Base-by-base conservation (phyloP, 768 basidiomycete species). In the Cystobasidium onofrii region DNA sequence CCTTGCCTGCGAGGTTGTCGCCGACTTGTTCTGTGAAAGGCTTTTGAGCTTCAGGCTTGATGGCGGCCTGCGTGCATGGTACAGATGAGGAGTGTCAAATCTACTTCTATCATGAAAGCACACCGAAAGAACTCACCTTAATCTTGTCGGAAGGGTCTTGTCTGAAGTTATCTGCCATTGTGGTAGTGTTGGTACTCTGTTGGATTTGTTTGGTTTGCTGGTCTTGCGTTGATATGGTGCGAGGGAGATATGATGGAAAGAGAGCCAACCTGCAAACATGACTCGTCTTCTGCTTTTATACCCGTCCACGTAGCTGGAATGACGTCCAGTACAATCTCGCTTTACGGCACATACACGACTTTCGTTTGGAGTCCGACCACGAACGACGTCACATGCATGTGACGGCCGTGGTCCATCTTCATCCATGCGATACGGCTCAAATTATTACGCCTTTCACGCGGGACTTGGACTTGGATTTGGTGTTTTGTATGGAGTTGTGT, bases 101-200 rank as follows among this genome's bases (percentile, higher is more conserved):
- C 44, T 18, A 29, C 25, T 17, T 12, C 3, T 52, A 44, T 12
- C 41, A 33, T 23, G 65, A 9, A n/a, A n/a, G 44, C 12, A 67
- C 13, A 50, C 6, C 15, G 9, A 12, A 7, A 27, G 25, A n/a
- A 41, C 69, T 57, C 27, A 71, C 69, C 50, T 60, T 25, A 33
- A 71, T 39, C 55, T 71, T 71, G 18, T 71, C 69, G n/a, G 33
- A 33, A 10, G 52, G 10, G 54, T 23, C n/a, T 29, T 71, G 69
- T 71, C 69, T 71, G 69, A 71, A 61, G 34, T 34, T 55, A 34
- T 71, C 69, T 55, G 69, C 52, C 69, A 71, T 71, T 57, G 50
- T 55, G 34, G 25, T 71, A 25, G 55, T 71, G 29, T 10, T 41
- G 1, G 39, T 44, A 43, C 10, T 69, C 15, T 33, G 63, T 39